Base-by-base conservation (phyloP, 169 alveolate genomes). In the Plasmodium knowlesi region DNA sequence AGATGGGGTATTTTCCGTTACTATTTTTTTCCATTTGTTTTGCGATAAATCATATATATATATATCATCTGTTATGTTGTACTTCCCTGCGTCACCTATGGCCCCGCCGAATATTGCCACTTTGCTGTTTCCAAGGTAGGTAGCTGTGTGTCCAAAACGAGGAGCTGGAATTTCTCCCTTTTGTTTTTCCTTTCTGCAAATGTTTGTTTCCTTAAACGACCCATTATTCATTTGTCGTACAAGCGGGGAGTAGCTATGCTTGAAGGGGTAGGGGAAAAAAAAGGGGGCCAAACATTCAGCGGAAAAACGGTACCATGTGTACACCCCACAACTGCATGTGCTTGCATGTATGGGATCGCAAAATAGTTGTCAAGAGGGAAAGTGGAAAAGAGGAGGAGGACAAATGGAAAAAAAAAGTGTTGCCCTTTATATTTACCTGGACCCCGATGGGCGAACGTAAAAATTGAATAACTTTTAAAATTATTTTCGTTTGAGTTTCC, bases 91-190 rank as follows among this genome's bases (percentile, higher is more conserved):
- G 91, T 98, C 99, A n/a, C 99, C 99, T 28, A 98, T 97, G 9
- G 99, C 99, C 28, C 99, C 99, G 41, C 99, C 99, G 93, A 98
- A 98, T 83, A 98, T 84, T 30, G 98, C 96, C 53, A 97, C 99
- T 92, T 97, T 97, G 5, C 97, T 97, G 72, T 96, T 97, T 3
- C 99, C 98, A 25, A 99, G 98, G 80, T 97, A 95, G 46, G 99
- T 98, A 12, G 99, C 97, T 28, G 99, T 98, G 92, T 99, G 99
- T 3, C 99, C 99, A 92, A 99, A 99, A 74, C 99, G 96, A 22
- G 99, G 98, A 30, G 97, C 97, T 57, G 99, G 99, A 61, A 98
- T 95, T 50, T 99, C 99, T 78, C 99, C 99, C 89, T 96, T 96
- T 82, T 92, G 98, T 78, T 96, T 95, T 89, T 95, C 94, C 92